These are phyloP conservation scores for Cryptococcus hybrid DNA, from an alignment of 1,284 basidiomycete genomes.

Conservation along the genomic window DNA sequence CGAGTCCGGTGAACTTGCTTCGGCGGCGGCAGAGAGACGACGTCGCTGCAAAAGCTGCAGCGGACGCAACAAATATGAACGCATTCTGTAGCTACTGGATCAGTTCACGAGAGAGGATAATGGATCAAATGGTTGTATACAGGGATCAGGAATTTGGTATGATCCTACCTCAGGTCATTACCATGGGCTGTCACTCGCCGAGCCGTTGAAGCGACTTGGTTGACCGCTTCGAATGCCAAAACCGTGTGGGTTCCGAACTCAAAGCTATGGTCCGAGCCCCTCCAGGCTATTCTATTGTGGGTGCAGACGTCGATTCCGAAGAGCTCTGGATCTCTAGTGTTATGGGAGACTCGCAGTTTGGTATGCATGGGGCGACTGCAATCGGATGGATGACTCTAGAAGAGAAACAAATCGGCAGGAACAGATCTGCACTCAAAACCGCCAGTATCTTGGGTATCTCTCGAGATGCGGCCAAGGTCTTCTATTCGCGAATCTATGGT, in stretches of 20 bases:
- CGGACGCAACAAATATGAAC: constrained; percentile 86
- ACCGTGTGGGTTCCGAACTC: constrained; percentile 94
- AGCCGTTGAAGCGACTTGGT: constrained; percentile 97
- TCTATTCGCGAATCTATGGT: constrained; percentile 98
- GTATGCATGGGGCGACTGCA: constrained; percentile 92
- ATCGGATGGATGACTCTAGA: constrained; percentile 99
- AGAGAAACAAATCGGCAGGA: constrained; percentile 94
- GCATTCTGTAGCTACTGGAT: constrained; percentile 98
- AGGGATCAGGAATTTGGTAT: constrained; percentile 72
- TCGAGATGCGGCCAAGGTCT: constrained; percentile 95
- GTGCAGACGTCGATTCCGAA: constrained; percentile 98
- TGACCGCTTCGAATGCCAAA: constrained; percentile 98
- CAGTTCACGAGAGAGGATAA: constrained; percentile 84
- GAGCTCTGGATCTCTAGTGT: constrained; percentile 99
- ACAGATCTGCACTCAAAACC: constrained; percentile 96
- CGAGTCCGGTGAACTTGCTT: constrained; percentile 75
- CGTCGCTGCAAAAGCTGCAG: constrained; percentile 66
- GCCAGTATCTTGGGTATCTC: constrained; percentile 90
- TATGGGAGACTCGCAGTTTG: constrained; percentile 99
- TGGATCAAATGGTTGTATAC: constrained; percentile 94
- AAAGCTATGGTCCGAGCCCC: constrained; percentile 97
- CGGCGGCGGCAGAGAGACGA: constrained; percentile 43
- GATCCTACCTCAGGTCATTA: constrained; percentile 93
- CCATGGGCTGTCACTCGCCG: constrained; percentile 98
- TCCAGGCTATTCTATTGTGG: constrained; percentile 91